Percentiles rank a stretch among this genome's conserved stretches.
phyloP scores from a whole-genome alignment of 2,329 filamentous ascomycete genomes.

The Colletotrichum liriopes region DNA sequence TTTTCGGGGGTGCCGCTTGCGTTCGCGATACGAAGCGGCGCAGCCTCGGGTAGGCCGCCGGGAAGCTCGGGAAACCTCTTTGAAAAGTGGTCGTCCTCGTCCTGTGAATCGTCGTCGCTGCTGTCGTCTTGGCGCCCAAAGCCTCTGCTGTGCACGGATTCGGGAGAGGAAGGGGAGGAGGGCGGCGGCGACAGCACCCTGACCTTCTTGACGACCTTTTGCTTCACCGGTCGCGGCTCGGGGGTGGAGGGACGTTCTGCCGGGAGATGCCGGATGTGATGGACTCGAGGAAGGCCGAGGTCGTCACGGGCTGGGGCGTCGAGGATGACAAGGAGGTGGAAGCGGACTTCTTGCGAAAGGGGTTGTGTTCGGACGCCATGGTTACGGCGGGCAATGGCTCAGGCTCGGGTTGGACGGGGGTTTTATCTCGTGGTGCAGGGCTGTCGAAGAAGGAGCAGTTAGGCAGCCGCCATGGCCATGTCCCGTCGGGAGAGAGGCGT shows the following conservation, averaged over 20 bases:
- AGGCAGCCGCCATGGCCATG: slow-evolving; percentile 41
- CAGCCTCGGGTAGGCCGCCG: slow-evolving; percentile 36
- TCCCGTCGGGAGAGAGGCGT: slow-evolving; percentile 20
- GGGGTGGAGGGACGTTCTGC: slow-evolving; percentile 44
- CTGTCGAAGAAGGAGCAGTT: slow-evolving; percentile 26
- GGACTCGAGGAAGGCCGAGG: slow-evolving; percentile 48
- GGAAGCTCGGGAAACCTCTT: slow-evolving; percentile 43
- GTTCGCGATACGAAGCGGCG: slow-evolving; percentile 42
- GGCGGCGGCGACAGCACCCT: slow-evolving; percentile 77
- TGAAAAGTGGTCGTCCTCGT: slow-evolving; percentile 42
- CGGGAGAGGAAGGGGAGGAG: slow-evolving; percentile 70
- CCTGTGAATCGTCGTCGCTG: slow-evolving; percentile 51
- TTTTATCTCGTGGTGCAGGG: slow-evolving; percentile 10
- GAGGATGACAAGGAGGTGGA: slow-evolving; percentile 35
- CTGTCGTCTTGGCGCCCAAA: slow-evolving; percentile 48
- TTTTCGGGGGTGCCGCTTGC: slow-evolving; percentile 58
- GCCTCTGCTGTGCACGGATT: slow-evolving; percentile 38
- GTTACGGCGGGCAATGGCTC: slow-evolving; percentile 35
- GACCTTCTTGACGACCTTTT: slow-evolving; percentile 77
- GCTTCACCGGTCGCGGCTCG: slow-evolving; percentile 48
- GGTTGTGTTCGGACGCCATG: slow-evolving; percentile 58
- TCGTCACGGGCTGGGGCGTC: slow-evolving; percentile 47
- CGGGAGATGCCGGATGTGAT: slow-evolving; percentile 48
- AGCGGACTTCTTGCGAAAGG: slow-evolving; percentile 64
- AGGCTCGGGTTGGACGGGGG: slow-evolving; percentile 7